A percentile compares a stretch with the other conserved stretches of the same genome.
These are phyloP conservation scores for Ceratobasidium sp. DNA, from an alignment of 1,284 basidiomycete species.

Conservation along the genomic window DNA sequence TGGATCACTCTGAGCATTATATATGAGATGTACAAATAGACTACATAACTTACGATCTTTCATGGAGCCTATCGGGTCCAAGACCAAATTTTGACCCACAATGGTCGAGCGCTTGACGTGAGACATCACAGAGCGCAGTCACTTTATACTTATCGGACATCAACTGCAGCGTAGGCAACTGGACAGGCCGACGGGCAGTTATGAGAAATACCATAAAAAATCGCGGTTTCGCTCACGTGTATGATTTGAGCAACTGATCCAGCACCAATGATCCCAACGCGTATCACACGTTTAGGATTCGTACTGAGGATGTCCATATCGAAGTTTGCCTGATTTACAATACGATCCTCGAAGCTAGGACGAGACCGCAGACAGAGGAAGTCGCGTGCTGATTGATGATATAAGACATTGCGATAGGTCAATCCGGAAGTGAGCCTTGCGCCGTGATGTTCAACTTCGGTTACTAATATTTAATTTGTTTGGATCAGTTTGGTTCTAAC, in stretches of 20 bases:
- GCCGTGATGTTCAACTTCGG: neutral
- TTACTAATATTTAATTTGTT: neutral
- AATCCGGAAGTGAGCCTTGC: neutral
- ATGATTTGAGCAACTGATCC: constrained; percentile 54
- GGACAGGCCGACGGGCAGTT: constrained; percentile 38
- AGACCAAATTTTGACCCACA: constrained; percentile 55
- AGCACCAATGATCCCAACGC: constrained; percentile 53
- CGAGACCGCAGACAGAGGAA: neutral
- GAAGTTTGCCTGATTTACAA: neutral
- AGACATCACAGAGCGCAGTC: constrained; percentile 57
- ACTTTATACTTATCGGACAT: constrained; percentile 53
- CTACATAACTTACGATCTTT: constrained; percentile 2
- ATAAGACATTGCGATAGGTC: neutral
- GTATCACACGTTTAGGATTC: constrained; percentile 22
- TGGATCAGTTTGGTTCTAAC: neutral
- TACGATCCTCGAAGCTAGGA: neutral
- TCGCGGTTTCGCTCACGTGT: neutral
- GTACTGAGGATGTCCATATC: neutral
- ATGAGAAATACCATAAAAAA: neutral
- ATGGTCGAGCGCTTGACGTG: constrained; percentile 52
- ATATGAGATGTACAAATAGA: neutral
- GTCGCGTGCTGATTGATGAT: neutral
- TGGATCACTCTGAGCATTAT: constrained; percentile 48
- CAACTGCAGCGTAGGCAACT: constrained; percentile 54
- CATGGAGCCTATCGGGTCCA: constrained; percentile 36